A percentile compares a stretch with the other conserved stretches of the same genome.
Conservation (phyloP, 495 filamentous ascomycete species). For the Daldinia concentrica region DNA sequence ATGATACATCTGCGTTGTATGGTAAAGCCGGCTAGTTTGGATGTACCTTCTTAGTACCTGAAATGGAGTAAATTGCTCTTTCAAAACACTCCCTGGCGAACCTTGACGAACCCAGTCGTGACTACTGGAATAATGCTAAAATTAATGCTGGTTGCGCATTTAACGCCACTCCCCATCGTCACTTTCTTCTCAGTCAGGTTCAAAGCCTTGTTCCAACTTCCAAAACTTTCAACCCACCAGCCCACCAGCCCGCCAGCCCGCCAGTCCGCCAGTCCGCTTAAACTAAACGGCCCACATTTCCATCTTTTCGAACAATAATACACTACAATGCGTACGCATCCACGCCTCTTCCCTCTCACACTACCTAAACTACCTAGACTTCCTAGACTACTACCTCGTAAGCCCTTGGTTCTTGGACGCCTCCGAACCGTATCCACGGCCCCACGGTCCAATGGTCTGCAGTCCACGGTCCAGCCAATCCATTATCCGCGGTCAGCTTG, state of each 20-base stretch:
- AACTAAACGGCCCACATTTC: constrained; percentile 1
- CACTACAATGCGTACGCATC: constrained; percentile 29
- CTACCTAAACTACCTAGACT: not conserved
- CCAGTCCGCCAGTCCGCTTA: not conserved
- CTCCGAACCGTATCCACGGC: constrained; percentile 36
- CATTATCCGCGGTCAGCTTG: constrained; percentile 35
- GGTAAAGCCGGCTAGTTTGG: not conserved
- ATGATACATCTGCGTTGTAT: not conserved
- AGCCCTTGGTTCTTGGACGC: constrained; percentile 25
- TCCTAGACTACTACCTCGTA: constrained; percentile 30
- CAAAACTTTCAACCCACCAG: constrained; percentile 13
- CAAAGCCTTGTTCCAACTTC: constrained; percentile 36
- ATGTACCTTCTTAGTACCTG: not conserved
- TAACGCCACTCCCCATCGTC: constrained; percentile 7
- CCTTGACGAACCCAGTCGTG: constrained; percentile 2
- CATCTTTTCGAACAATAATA: constrained; percentile 4
- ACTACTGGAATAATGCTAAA: not conserved
- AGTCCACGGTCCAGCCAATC: constrained; percentile 29
- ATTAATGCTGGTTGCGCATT: not conserved
- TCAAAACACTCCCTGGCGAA: not conserved
- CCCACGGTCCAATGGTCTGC: constrained; percentile 33
- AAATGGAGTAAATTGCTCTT: not conserved
- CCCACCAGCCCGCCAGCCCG: not conserved
- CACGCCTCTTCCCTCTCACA: constrained; percentile 26
- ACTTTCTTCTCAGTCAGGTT: constrained; percentile 1